Evolutionary conservation across 495 filamentous ascomycete species (phyloP).

Genomic region (Hyaloscypha finlandica): DNA sequence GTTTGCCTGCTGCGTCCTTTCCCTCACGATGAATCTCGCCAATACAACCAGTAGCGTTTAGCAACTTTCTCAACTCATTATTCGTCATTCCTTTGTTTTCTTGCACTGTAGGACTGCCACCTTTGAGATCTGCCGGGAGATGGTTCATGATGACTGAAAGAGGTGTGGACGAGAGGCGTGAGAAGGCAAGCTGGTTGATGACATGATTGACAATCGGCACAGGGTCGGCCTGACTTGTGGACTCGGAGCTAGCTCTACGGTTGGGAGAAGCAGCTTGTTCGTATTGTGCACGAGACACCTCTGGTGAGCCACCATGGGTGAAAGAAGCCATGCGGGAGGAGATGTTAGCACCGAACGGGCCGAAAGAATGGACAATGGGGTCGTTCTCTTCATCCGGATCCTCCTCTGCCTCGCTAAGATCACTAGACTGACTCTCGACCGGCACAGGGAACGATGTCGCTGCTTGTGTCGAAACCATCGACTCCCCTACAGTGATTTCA

Average conservation of each 20-base stretch:
- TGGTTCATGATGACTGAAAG: slow-evolving; percentile 84
- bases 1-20: slow-evolving; percentile 94
- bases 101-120: slow-evolving; percentile 33
- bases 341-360: slow-evolving; percentile 81
- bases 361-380: slow-evolving; percentile 86
- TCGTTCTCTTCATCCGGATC: slow-evolving; percentile 92
- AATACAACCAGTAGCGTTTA: slow-evolving; percentile 73
- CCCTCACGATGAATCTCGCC: slow-evolving; percentile 88
- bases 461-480: slow-evolving; percentile 45
- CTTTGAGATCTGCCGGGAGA: slow-evolving; percentile 67
- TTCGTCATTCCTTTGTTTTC: slow-evolving; percentile 56
- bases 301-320: slow-evolving; percentile 28
- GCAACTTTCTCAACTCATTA: slow-evolving; percentile 65
- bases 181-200: slow-evolving; percentile 94
- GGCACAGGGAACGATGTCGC: slow-evolving; percentile 30
- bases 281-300: slow-evolving; percentile 1
- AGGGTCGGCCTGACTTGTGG: slow-evolving; percentile 36
- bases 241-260: slow-evolving; percentile 21
- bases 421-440: slow-evolving; percentile 53
- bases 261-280: slow-evolving; percentile 22
- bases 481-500: slow-evolving; percentile 30
- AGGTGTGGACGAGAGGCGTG: slow-evolving; percentile 88
- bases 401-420: slow-evolving; percentile 62
- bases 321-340: slow-evolving; percentile 77
- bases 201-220: slow-evolving; percentile 71